Base-by-base conservation (phyloP, 148 eudicot genomes). In the Rhododendron griersonianum region DNA sequence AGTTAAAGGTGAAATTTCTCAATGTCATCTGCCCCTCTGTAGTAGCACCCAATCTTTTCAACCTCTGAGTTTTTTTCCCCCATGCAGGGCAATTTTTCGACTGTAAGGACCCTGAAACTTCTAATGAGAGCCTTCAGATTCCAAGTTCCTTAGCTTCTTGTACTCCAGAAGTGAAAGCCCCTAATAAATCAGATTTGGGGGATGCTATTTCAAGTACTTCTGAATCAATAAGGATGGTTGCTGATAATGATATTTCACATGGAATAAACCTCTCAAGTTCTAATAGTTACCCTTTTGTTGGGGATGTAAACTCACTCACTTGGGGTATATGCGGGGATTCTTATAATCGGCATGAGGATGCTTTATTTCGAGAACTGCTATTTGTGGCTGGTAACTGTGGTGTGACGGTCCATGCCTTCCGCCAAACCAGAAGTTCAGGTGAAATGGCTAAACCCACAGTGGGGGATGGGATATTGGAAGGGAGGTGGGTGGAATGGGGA, bases 401-500 rank as follows among this genome's bases (percentile, higher is more conserved):
- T 77, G 93, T 97, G 85, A 93, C 93, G 10, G 94, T 93, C 80
- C 99, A 97, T 92, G 98, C 94, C 30, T 95, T 95, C 86, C 78
- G 92, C 85, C 90, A 85, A 78, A 86, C 81, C 37, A 84, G 82
- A 85, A 86, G 84, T 87, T 84, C 63, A 59, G 51, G 85, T 85
- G 87, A 87, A 86, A 63, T 69, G 48, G 69, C 21, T 50, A 84
- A 87, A 69, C 81, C 88, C 63, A 79, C 80, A 23, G 78, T 47
- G 59, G 90, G 82, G 87, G 90, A 77, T 74, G 93, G 91, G 82
- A 76, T 53, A 84, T 88, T 76, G 81, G 63, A 89, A 80, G 99
- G 98, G 83, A 89, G 86, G 55, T 97, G 99, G 99, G 91, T 92
- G 83, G 98, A 94, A 39, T 97, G 99, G 99, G 95, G 95, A n/a